phyloP scores from a whole-genome alignment of 768 basidiomycete genomes.

The Dioszegia crocea region DNA sequence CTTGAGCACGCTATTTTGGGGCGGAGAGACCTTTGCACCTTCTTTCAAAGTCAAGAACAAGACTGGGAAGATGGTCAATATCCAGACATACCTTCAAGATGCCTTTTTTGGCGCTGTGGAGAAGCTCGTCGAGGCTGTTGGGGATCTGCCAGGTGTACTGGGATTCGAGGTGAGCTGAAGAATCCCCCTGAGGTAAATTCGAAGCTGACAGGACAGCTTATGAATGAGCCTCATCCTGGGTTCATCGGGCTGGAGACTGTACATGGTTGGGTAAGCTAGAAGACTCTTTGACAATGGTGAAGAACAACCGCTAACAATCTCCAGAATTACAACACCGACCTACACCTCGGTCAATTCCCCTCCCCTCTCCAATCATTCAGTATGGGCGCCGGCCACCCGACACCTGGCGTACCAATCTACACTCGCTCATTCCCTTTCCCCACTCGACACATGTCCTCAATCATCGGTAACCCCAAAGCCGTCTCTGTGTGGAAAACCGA shows the following conservation, averaged over 20 bases:
- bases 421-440: conserved; percentile 84
- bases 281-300: too few species aligned
- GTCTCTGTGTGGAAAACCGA: conserved; percentile 62
- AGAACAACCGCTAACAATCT: background rate
- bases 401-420: conserved; percentile 66
- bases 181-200: background rate
- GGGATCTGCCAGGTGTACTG: conserved; percentile 70
- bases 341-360: conserved; percentile 70
- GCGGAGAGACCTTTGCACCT: conserved; percentile 77
- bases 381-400: conserved; percentile 83
- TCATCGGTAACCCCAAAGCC: conserved; percentile 59
- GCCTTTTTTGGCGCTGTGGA: conserved; percentile 76
- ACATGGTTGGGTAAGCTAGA: conserved; percentile 58
- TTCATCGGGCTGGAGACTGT: conserved; percentile 79
- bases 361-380: conserved; percentile 84
- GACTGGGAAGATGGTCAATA: conserved; percentile 57
- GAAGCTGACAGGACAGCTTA: conserved; percentile 56
- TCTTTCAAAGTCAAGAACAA: conserved; percentile 56
- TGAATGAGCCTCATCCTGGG: conserved; percentile 93
- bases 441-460: conserved; percentile 61
- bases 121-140: conserved; percentile 62
- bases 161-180: conserved; percentile 74
- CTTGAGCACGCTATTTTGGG: conserved; percentile 84
- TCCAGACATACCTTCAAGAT: conserved; percentile 78
- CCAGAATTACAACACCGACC: conserved; percentile 83